Conservation (phyloP, 805 yeast genomes). For the Metschnikowia matae region DNA sequence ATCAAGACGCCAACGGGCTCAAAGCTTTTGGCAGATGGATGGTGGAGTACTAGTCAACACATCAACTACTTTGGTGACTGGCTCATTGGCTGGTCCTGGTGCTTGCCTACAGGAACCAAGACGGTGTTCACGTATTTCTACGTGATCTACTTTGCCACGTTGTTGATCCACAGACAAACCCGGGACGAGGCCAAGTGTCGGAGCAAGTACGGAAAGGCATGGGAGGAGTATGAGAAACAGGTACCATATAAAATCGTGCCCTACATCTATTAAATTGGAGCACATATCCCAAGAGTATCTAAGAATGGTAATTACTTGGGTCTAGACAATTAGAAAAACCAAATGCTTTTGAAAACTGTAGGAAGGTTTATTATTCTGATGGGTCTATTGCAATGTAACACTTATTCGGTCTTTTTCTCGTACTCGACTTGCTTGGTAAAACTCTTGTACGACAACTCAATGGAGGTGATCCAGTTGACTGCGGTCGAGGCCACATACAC, state of each 20-base stretch:
- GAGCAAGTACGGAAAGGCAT: constrained; percentile 76
- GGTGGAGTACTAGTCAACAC: constrained; percentile 95
- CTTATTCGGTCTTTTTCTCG: constrained; percentile 44
- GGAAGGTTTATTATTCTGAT: not conserved
- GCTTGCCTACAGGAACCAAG: constrained; percentile 78
- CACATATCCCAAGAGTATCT: too few relatives aligned
- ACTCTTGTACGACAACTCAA: constrained; percentile 77
- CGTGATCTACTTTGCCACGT: constrained; percentile 72
- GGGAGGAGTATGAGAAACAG: constrained; percentile 74
- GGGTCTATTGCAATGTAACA: not conserved
- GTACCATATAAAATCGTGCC: constrained; percentile 94
- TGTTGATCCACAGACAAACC: constrained; percentile 81
- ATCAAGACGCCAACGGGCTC: constrained; percentile 76
- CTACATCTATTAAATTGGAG: constrained; percentile 53
- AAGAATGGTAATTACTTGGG: not conserved
- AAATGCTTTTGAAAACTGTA: too few relatives aligned
- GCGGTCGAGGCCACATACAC: constrained; percentile 57
- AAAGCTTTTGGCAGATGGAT: constrained; percentile 78
- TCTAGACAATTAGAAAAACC: not conserved
- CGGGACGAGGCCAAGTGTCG: constrained; percentile 92
- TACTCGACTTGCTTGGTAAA: constrained; percentile 65
- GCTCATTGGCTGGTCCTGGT: constrained; percentile 88
- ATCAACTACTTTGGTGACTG: constrained; percentile 95
- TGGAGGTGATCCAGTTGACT: constrained; percentile 62
- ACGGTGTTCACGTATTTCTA: constrained; percentile 87